Evolutionary conservation across 225 moss, liverwort and hornwort species (phyloP).

Genomic region (Pseudoscleropodium purum): DNA sequence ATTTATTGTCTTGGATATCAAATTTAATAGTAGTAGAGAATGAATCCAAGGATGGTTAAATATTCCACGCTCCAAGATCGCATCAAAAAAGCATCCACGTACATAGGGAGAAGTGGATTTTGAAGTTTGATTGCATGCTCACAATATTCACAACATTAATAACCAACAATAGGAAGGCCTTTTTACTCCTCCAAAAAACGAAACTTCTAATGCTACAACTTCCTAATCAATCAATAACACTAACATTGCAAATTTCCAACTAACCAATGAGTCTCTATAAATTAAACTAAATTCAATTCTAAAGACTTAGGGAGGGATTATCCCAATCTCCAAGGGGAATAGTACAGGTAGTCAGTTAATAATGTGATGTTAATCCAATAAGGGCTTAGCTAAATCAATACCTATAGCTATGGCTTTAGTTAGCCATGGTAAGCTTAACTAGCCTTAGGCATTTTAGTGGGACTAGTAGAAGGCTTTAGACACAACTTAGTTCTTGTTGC

Average conservation of each 20-base stretch:
- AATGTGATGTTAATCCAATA: not conserved
- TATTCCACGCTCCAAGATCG: rapidly evolving
- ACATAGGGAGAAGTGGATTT: not conserved
- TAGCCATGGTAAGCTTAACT: no score
- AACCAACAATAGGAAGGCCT: rapidly evolving
- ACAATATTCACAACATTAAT: not conserved
- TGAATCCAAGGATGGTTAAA: rapidly evolving
- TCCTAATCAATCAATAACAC: rapidly evolving
- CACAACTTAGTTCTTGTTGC: no score
- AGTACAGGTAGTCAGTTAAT: rapidly evolving
- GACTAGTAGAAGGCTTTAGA: no score
- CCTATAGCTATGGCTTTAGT: no score
- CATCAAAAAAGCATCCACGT: rapidly evolving
- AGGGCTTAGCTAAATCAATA: no score
- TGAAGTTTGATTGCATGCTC: not conserved
- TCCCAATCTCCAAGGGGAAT: rapidly evolving
- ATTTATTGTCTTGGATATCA: rapidly evolving
- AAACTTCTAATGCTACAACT: not conserved
- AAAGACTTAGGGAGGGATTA: rapidly evolving
- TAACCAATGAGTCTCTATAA: rapidly evolving
- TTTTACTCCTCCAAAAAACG: rapidly evolving
- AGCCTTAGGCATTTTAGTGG: no score
- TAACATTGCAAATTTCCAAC: not conserved
- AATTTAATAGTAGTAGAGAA: no score
- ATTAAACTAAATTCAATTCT: not conserved